Conservation (phyloP, 139 green algal species). For the Asterochloris sp. region DNA sequence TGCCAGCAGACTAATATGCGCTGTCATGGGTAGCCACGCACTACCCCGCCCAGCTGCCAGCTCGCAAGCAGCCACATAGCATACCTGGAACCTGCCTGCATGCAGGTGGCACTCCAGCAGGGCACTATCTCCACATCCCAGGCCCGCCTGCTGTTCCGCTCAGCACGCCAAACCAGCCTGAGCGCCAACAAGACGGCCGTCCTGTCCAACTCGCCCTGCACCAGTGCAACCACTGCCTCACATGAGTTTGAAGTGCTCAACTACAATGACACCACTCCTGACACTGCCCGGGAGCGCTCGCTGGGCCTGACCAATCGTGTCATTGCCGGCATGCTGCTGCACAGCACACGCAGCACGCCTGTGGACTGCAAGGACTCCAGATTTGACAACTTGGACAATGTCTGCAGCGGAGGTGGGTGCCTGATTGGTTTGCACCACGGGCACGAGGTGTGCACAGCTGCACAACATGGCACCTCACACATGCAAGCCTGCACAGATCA, state of each 20-base stretch:
- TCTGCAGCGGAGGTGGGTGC: slow-evolving; percentile 41
- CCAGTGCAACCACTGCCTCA: slow-evolving; percentile 10
- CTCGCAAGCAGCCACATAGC: no score
- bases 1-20: no score
- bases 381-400: slow-evolving; percentile 67
- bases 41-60: no score
- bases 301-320: slow-evolving; percentile 62
- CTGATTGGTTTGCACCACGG: neutral
- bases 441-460: neutral
- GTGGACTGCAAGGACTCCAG: slow-evolving; percentile 55
- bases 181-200: slow-evolving; percentile 29
- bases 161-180: slow-evolving; percentile 40
- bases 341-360: slow-evolving; percentile 51
- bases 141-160: slow-evolving; percentile 62
- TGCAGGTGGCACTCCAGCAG: slow-evolving; percentile 35
- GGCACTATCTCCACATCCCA: slow-evolving; percentile 53
- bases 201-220: slow-evolving; percentile 58
- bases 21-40: no score
- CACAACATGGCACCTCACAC: no score
- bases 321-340: slow-evolving; percentile 69
- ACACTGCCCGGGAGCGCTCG: slow-evolving; percentile 42
- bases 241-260: slow-evolving; percentile 58
- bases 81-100: no score
- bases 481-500: no score
- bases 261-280: slow-evolving; percentile 37